A percentile compares a stretch with the other conserved stretches of the same genome.
phyloP scores from a whole-genome alignment of 768 basidiomycete genomes.

The Austroboletus eburneus region DNA sequence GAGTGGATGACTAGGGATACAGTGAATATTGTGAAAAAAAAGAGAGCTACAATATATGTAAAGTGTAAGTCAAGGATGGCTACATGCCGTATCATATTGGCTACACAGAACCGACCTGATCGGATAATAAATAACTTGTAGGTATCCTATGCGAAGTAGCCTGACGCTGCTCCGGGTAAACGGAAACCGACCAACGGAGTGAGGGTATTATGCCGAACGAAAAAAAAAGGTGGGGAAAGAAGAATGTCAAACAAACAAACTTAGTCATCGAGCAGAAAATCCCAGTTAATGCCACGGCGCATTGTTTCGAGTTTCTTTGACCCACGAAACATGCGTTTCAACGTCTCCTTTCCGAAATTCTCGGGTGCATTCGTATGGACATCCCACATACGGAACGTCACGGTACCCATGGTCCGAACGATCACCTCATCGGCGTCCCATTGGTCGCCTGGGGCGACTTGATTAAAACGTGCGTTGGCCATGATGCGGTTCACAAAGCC shows the following conservation, averaged over 20 bases:
- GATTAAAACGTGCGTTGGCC: constrained; percentile 48
- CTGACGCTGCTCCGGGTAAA: constrained; percentile 9
- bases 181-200: constrained; percentile 1
- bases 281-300: constrained; percentile 58
- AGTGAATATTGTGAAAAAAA: constrained; percentile 8
- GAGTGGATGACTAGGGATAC: constrained; percentile 22
- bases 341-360: constrained; percentile 53
- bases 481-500: constrained; percentile 71
- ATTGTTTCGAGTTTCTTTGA: constrained; percentile 47
- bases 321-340: constrained; percentile 63
- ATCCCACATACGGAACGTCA: constrained; percentile 81
- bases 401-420: constrained; percentile 53
- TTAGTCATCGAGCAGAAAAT: constrained; percentile 72
- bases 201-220: constrained; percentile 16
- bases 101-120: constrained; percentile 24
- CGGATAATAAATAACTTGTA: constrained; percentile 24
- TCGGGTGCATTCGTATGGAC: constrained; percentile 62
- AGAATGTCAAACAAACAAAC: background rate
- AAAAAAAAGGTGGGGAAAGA: background rate
- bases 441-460: constrained; percentile 27
- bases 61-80: constrained; percentile 14
- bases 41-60: constrained; percentile 21
- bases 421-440: constrained; percentile 58
- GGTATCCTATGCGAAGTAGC: constrained; percentile 6
- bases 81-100: constrained; percentile 21